Evolutionary conservation across 2,329 filamentous ascomycete genomes (phyloP).

Genomic region (Atkinsonella texensis): DNA sequence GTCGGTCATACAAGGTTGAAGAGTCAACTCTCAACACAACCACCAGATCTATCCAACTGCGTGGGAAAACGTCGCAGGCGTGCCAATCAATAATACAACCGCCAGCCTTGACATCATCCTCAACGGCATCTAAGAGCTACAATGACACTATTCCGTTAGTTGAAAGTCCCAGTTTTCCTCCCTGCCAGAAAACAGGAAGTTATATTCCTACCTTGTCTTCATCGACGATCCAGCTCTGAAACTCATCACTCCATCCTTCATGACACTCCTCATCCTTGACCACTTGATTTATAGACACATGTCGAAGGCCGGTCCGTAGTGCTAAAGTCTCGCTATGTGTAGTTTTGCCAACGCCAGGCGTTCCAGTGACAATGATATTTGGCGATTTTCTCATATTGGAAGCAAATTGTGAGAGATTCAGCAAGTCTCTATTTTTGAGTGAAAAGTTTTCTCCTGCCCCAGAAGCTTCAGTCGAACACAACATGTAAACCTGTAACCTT

Average conservation of each 20-base stretch:
- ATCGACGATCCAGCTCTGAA: slow-evolving; percentile 84
- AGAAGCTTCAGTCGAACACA: neutral
- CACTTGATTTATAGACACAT: slow-evolving; percentile 80
- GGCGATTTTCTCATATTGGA: slow-evolving; percentile 41
- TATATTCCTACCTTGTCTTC: slow-evolving; percentile 69
- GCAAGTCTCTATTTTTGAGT: neutral
- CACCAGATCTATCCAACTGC: slow-evolving; percentile 88
- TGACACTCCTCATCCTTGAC: slow-evolving; percentile 83
- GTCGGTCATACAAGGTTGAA: slow-evolving; percentile 68
- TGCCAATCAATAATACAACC: slow-evolving; percentile 96
- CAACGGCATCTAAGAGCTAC: slow-evolving; percentile 76
- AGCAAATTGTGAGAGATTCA: neutral
- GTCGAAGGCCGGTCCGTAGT: slow-evolving; percentile 61
- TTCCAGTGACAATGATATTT: slow-evolving; percentile 92
- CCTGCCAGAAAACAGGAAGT: neutral
- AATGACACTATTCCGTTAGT: slow-evolving; percentile 6
- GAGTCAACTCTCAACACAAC: slow-evolving; percentile 81
- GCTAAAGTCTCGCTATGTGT: slow-evolving; percentile 79
- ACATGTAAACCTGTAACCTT: neutral
- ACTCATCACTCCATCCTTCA: slow-evolving; percentile 77
- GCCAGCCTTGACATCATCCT: slow-evolving; percentile 64
- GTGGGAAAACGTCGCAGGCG: slow-evolving; percentile 88
- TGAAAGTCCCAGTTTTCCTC: neutral
- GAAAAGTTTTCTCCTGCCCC: neutral
- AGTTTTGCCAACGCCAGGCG: slow-evolving; percentile 91